These are phyloP conservation scores for Gossypioides kirkii DNA, from an alignment of 345 rosid species.

Conservation along the genomic window DNA sequence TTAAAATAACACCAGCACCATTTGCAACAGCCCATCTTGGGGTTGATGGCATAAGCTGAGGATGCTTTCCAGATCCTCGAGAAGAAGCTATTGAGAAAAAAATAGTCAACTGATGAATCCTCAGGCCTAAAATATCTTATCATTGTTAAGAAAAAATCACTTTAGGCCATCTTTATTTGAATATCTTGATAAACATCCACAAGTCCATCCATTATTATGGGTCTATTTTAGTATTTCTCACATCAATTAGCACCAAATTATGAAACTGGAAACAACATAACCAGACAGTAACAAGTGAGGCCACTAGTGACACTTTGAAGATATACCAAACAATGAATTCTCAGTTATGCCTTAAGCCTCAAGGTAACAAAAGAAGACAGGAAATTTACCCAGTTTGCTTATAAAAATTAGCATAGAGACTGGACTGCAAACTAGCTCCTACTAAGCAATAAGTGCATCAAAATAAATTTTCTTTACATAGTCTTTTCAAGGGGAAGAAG, in stretches of 20 bases:
- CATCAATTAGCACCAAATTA: neutral
- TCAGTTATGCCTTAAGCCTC: neutral
- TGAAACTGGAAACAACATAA: neutral
- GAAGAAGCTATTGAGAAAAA: constrained; percentile 40
- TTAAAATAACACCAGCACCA: constrained; percentile 96
- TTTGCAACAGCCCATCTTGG: constrained; percentile 99
- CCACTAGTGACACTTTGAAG: neutral
- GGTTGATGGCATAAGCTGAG: constrained; percentile 87
- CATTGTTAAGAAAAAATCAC: constrained; percentile 2
- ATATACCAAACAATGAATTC: neutral
- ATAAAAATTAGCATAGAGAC: neutral
- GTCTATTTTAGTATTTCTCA: neutral
- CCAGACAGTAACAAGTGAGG: neutral
- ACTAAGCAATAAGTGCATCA: neutral
- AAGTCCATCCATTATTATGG: neutral
- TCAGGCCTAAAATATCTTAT: constrained; percentile 10
- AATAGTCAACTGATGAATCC: constrained; percentile 17
- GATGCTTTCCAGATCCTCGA: constrained; percentile 97
- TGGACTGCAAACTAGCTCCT: neutral
- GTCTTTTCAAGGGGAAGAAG: neutral
- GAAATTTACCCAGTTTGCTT: neutral
- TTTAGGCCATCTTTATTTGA: neutral
- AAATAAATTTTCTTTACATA: neutral
- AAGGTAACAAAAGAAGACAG: neutral
- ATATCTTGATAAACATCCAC: neutral